Conservation (phyloP, 1,139 yeast species). For the Yamadazyma kanchanaburiensis region DNA sequence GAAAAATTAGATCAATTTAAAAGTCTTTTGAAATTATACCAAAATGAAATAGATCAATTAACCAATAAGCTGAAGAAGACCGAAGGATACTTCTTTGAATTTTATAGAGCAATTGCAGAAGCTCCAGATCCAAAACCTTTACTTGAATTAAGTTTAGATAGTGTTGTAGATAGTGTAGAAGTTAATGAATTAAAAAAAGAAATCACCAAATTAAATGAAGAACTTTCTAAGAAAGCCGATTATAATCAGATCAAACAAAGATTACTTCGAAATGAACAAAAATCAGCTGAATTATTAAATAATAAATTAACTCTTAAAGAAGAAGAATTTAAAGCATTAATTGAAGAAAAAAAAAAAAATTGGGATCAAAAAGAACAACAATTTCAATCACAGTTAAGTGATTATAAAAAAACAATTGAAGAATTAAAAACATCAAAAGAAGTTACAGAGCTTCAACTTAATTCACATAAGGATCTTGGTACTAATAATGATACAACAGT, state of each 20-base stretch:
- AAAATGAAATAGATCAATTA: conserved; percentile 79
- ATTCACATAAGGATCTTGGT: conserved; percentile 28
- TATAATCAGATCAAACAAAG: conserved; percentile 72
- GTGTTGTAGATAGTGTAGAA: conserved; percentile 60
- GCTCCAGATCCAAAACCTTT: conserved; percentile 93
- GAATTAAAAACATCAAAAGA: conserved; percentile 56
- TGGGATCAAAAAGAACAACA: conserved; percentile 54
- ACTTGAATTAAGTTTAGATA: conserved; percentile 66
- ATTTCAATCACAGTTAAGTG: conserved; percentile 39
- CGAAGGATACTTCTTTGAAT: conserved; percentile 69
- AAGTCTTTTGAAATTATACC: conserved; percentile 72
- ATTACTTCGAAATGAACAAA: conserved; percentile 55
- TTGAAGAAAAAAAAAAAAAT: conserved; percentile 62
- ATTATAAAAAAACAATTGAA: conserved; percentile 47
- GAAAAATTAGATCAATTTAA: conserved; percentile 68
- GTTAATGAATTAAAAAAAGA: conserved; percentile 51
- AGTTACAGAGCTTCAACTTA: conserved; percentile 49
- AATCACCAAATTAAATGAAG: conserved; percentile 54
- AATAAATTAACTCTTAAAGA: conserved; percentile 54
- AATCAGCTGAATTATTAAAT: conserved; percentile 49
- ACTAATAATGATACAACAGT: conserved; percentile 17
- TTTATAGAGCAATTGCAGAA: conserved; percentile 76
- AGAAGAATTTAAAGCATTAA: conserved; percentile 53
- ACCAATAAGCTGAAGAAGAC: conserved; percentile 75
- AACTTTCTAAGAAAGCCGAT: conserved; percentile 66